Evolutionary conservation across 2,329 filamentous ascomycete species (phyloP), one percentile per base, ranked within the genome.

Genomic region (Alternaria ethzedia): DNA sequence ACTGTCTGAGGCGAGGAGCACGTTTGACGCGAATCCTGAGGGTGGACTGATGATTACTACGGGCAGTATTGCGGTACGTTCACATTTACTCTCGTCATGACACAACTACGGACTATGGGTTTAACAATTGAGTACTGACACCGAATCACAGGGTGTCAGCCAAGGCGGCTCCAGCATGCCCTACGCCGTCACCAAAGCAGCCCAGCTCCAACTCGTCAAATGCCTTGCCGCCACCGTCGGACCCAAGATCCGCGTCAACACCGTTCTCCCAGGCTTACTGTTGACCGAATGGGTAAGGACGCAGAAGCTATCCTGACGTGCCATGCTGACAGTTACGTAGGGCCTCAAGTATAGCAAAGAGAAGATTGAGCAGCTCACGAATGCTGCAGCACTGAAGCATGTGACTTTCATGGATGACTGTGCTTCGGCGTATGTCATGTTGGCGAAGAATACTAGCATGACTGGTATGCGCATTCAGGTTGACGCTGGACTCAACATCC

Each of bases 151-250:
- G 84, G 84, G 84, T 49, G 69, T 85, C 63, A 74, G 81, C n/a
- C 77, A 86, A 55, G 76, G 75, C 56, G 87, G 87, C 5, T 87
- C 85, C 68, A 86, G 84, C 45, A 86, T 89, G 89, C 87, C 92
- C 4, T 96, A 96, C 73, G 84, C 89, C 0, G 90, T 94, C 17
- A 91, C 91, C 41, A 96, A 96, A 77, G 91, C 92, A 1, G 92
- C 92, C 6, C 86, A 87, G 62, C 70, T 91, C 62, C 90, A 91
- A 75, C 78, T 91, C 54, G 89, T 90, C 81, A 89, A 89, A 70
- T 89, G 88, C 68, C 81, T 91, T 15, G 89, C 89, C 3, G 80
- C 83, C 58, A 88, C 86, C 5, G 87, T 90, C 68, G 89, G 89
- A 0, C 81, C 83, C 6, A 90, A 90, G 75, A 83, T 90, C 30